Evolutionary conservation across 2,329 filamentous ascomycete genomes (phyloP).

Genomic region (Fusarium mangiferae): DNA sequence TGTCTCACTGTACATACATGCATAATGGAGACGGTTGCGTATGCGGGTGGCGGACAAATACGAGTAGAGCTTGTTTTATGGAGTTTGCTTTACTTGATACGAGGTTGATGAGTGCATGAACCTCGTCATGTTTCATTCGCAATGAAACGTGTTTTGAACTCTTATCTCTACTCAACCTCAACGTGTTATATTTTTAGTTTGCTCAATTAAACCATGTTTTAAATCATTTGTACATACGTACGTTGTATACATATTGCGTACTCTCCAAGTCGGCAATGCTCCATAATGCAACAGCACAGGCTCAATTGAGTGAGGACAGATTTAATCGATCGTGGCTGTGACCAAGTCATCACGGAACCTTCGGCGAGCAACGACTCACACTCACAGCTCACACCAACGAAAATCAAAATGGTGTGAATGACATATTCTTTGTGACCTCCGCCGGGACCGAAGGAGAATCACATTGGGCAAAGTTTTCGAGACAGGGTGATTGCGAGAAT

Average conservation of each 20-base stretch:
- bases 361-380: constrained; percentile 14
- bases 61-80: constrained; percentile 25
- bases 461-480: background rate
- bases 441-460: constrained; percentile 12
- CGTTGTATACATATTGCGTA: too few relatives aligned
- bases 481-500: constrained; percentile 28
- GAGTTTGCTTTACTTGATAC: constrained; percentile 34
- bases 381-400: background rate
- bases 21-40: constrained; percentile 30
- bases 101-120: constrained; percentile 22
- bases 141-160: constrained; percentile 28
- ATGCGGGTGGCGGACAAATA: constrained; percentile 28
- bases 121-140: constrained; percentile 27
- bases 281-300: background rate
- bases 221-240: background rate
- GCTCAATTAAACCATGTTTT: background rate
- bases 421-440: background rate
- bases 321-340: constrained; percentile 15
- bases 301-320: background rate
- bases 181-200: constrained; percentile 17
- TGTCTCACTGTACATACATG: background rate
- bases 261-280: background rate
- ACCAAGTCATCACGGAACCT: constrained; percentile 13
- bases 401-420: constrained; percentile 10
- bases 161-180: background rate